These are phyloP conservation scores for Gossypium laxum DNA, from an alignment of 441 rosid species.

Conservation along the genomic window DNA sequence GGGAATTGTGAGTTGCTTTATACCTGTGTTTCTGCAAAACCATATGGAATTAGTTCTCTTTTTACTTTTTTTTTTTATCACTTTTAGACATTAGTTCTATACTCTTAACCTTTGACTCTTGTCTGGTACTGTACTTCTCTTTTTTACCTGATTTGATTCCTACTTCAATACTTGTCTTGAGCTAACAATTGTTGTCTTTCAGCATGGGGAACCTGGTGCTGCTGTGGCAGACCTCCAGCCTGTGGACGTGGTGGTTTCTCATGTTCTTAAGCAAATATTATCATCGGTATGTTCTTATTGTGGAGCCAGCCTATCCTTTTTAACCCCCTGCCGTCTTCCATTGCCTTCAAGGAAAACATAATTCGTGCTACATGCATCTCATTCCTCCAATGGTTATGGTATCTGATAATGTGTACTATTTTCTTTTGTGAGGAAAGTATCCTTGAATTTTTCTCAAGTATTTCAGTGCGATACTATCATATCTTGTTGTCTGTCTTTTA, in stretches of 20 bases:
- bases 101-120: too few species aligned
- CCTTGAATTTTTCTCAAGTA: slow-evolving; percentile 2
- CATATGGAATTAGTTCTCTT: background rate
- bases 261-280: slow-evolving; percentile 72
- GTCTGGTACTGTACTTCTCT: background rate
- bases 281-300: slow-evolving; percentile 46
- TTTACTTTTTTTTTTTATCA: slow-evolving; percentile 1
- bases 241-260: slow-evolving; percentile 82
- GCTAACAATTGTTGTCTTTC: slow-evolving; percentile 17
- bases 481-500: background rate
- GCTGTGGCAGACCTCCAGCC: slow-evolving; percentile 90
- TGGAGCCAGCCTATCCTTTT: background rate
- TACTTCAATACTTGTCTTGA: slow-evolving; percentile 13
- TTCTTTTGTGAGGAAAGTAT: background rate
- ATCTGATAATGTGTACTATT: background rate
- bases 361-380: background rate
- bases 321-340: background rate
- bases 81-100: background rate
- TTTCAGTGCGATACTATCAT: background rate
- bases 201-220: slow-evolving; percentile 98
- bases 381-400: background rate
- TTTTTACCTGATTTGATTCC: slow-evolving; percentile 4
- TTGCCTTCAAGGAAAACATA: background rate
- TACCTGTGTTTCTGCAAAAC: background rate
- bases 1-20: slow-evolving; percentile 69